A percentile compares a stretch with the other conserved stretches of the same genome.
Evolutionary conservation across 164 flowering plant genomes (phyloP).

Genomic region (Taxillus chinensis): DNA sequence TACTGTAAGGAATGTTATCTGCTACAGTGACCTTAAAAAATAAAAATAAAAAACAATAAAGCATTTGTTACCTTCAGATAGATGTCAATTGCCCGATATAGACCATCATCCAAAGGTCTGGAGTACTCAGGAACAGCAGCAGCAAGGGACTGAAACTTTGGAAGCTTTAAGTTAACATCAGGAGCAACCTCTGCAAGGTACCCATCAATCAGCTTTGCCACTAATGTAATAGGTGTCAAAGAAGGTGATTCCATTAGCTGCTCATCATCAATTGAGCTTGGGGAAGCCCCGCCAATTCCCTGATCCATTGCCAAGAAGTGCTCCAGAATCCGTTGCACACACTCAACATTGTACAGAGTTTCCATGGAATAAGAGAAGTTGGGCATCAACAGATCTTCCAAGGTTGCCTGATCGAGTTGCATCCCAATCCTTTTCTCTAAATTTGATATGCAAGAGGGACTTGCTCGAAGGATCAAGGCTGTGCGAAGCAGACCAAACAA

Average conservation of each 20-base stretch:
- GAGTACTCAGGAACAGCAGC: conserved; percentile 85
- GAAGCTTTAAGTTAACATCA: conserved; percentile 77
- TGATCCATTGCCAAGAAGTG: conserved; percentile 76
- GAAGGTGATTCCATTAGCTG: conserved; percentile 73
- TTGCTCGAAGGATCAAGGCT: conserved; percentile 65
- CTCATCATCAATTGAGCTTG: conserved; percentile 60
- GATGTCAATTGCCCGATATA: conserved; percentile 90
- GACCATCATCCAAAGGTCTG: conserved; percentile 92
- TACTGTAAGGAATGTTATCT: too few species aligned
- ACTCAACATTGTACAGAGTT: conserved; percentile 88
- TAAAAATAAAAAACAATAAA: too few species aligned
- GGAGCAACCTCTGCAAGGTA: conserved; percentile 97
- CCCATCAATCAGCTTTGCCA: conserved; percentile 87
- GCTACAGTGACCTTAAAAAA: too few species aligned
- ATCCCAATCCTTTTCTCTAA: conserved; percentile 74
- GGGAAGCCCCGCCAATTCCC: conserved; percentile 64
- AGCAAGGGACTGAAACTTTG: conserved; percentile 79
- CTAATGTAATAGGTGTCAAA: conserved; percentile 78
- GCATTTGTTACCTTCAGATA: conserved; percentile 63
- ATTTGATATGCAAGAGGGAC: conserved; percentile 57
- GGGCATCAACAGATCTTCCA: conserved; percentile 90
- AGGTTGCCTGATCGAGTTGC: conserved; percentile 81
- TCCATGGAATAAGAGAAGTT: conserved; percentile 76
- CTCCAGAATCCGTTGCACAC: conserved; percentile 72
- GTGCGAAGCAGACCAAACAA: conserved; percentile 73